Evolutionary conservation across 2,329 filamentous ascomycete species (phyloP), one percentile per base, ranked within the genome.

Genomic region (Scorias spongiosa): DNA sequence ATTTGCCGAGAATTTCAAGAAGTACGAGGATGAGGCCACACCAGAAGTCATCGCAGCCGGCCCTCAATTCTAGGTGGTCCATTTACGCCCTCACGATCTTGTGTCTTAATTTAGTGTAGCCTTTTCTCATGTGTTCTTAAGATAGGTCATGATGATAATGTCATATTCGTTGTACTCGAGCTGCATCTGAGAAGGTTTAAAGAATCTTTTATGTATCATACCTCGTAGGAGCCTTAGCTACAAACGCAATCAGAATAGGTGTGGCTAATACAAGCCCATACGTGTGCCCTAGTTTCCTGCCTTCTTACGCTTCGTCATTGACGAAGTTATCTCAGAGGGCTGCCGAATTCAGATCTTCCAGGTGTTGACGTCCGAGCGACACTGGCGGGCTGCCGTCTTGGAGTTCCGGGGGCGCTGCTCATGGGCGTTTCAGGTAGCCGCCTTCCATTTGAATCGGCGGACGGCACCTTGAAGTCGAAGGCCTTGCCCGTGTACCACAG

Each of bases 1-100:
- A 50, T 98, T 98, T 75, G 78, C 81, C 59, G 85, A 95, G 69
- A 98, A 98, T 77, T 98, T 98, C 71, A 79, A 86, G 72, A 94
- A 95, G 75, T 93, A 93, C 71, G 71, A 78, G 54, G 77, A 76
- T 54, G 81, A 93, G 66, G 86, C 85, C n/a, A 61, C 55, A 2
- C 47, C 51, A 5, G 66, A 68, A 43, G 67, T 70, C 30, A 52
- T 69, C 47, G 64, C 67, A 47, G 66, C 66, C 38, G 68, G 65
- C 40, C 68, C 67, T 18, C 44, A 52, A 36, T 9, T 36, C 11
- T 36, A 9, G 9, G 3, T 36, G 32, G 11, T 9, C 32, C 3
- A 36, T 36, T 15, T 5, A 36, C 20, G 20, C 20, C 20, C 20
- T 26, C 7, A 26, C 20, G 20, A 3, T 4, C 7, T 26, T 26